phyloP scores from a whole-genome alignment of 495 filamentous ascomycete genomes.

The Penicillium maclennaniae region DNA sequence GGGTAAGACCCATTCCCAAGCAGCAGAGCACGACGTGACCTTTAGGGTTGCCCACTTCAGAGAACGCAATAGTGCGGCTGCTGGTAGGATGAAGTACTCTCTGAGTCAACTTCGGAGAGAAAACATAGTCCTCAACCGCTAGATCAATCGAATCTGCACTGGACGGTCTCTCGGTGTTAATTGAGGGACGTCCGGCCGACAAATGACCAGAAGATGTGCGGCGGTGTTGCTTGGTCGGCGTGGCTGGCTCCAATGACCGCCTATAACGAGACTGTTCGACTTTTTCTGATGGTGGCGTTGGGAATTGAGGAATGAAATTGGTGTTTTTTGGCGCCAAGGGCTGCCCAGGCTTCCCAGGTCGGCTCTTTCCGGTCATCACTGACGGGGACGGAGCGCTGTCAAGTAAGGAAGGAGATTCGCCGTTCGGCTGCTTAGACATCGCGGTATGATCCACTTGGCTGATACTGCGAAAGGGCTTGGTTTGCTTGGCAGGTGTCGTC shows the following conservation, averaged over 20 bases:
- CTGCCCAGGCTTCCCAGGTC: slow-evolving; percentile 42
- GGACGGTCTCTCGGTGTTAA: slow-evolving; percentile 53
- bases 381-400: slow-evolving; percentile 69
- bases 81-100: slow-evolving; percentile 80
- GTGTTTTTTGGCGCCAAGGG: slow-evolving; percentile 42
- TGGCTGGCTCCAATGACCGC: slow-evolving; percentile 36
- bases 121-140: slow-evolving; percentile 80
- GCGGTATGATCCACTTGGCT: slow-evolving; percentile 24
- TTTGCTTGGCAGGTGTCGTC: slow-evolving; percentile 23
- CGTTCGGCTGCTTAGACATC: slow-evolving; percentile 13
- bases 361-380: slow-evolving; percentile 52
- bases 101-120: slow-evolving; percentile 78
- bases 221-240: slow-evolving; percentile 36
- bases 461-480: slow-evolving; percentile 22
- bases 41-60: slow-evolving; percentile 90
- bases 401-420: slow-evolving; percentile 32
- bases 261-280: slow-evolving; percentile 37
- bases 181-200: slow-evolving; percentile 27
- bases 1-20: slow-evolving; percentile 95
- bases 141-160: slow-evolving; percentile 86
- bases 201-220: slow-evolving; percentile 37
- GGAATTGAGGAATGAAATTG: slow-evolving; percentile 39
- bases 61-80: slow-evolving; percentile 87
- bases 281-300: slow-evolving; percentile 35
- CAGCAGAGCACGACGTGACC: slow-evolving; percentile 94